phyloP scores from a whole-genome alignment of 2,329 filamentous ascomycete genomes.

The Fusarium sp. region DNA sequence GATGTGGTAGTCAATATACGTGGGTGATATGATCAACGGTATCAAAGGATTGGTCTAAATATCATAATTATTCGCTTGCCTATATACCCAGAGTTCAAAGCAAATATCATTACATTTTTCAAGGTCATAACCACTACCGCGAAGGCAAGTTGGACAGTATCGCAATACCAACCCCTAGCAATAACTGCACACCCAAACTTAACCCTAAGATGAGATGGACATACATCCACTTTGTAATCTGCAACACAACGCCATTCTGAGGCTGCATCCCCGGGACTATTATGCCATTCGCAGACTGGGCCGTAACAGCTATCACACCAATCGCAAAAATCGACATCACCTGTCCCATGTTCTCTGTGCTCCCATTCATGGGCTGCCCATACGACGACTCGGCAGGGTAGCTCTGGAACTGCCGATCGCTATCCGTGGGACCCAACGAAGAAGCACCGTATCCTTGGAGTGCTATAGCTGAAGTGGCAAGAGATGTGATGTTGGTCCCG shows the following conservation, averaged over 20 bases:
- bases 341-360: conserved; percentile 46
- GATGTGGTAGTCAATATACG: neutral
- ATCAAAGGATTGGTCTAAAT: neutral
- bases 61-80: neutral
- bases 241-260: conserved; percentile 44
- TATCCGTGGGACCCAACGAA: conserved; percentile 17
- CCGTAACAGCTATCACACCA: conserved; percentile 48
- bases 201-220: conserved; percentile 45
- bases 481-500: conserved; percentile 27
- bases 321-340: conserved; percentile 49
- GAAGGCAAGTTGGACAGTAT: conserved; percentile 21
- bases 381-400: conserved; percentile 54
- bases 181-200: conserved; percentile 45
- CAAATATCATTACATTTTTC: neutral
- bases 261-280: conserved; percentile 44
- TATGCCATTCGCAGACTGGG: conserved; percentile 44
- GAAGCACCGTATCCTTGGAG: conserved; percentile 39
- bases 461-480: conserved; percentile 33
- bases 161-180: conserved; percentile 33
- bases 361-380: conserved; percentile 47
- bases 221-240: conserved; percentile 46
- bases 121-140: neutral
- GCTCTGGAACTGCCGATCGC: conserved; percentile 44
- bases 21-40: neutral
- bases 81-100: neutral